Base-by-base conservation (phyloP, 805 yeast genomes). In the Sungouiella blattae region DNA sequence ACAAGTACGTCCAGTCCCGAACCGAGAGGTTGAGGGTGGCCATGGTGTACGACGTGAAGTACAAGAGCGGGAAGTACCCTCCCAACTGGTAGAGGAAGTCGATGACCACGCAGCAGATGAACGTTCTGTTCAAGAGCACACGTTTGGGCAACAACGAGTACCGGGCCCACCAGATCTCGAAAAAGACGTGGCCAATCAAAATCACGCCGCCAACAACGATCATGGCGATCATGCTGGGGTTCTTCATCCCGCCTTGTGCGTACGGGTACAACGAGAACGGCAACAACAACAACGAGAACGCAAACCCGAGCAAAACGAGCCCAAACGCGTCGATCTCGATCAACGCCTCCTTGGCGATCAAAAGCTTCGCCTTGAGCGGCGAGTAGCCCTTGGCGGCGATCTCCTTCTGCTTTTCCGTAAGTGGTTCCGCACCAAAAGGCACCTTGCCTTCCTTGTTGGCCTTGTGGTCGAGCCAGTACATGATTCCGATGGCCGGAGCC, bases 141-240 rank as follows among this genome's bases (percentile, higher is more conserved):
- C 69, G 49, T 38, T 46, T 58, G 13, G 72, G 70, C 48, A 62
- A 53, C 20, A 57, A 49, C 15, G 72, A 69, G 44, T 48, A 56
- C 26, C 67, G 62, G 13, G 68, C 60, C 22, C 51, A 46, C 34
- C 34, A 56, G 32, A 50, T 47, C 47, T 69, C 74, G 50, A 61
- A 67, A 16, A 64, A 26, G 4, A 50, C 52, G 38, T 59, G 67
- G 6, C 42, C 39, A 16, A 65, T 53, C 36, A 69, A 47, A 5
- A 67, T 37, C 3, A 58, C 38, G 26, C 60, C 58, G 40, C 75
- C 74, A 41, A 66, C 55, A 28, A 64, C 57, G 16, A 67, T 44
- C 73, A 69, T 65, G 20, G 66, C 73, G 41, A 70, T 69, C 50
- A 70, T 52, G 32, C 62, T 57, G 14, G 69, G 69, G 39, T 62